Evolutionary conservation across 768 basidiomycete genomes (phyloP).

Genomic region (Amanita subjunquillea): DNA sequence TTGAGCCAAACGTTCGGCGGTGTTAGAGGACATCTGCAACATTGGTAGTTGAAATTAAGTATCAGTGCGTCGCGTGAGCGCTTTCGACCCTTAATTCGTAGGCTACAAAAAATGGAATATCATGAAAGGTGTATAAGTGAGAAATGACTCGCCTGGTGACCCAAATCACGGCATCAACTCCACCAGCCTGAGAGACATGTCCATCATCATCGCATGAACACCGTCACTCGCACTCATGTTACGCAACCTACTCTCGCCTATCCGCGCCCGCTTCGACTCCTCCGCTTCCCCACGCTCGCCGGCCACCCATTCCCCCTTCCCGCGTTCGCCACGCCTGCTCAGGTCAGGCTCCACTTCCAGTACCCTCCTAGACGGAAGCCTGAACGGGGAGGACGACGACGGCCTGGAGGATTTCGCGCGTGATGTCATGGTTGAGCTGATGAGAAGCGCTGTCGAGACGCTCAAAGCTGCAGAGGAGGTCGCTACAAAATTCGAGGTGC

Average conservation of each 20-base stretch:
- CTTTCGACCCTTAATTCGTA: too few species aligned
- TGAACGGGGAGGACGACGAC: conserved; percentile 25
- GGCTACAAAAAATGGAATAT: too few species aligned
- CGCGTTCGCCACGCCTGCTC: conserved; percentile 11
- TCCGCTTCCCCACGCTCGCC: not conserved
- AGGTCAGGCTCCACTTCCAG: not conserved
- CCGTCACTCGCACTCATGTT: conserved; percentile 34
- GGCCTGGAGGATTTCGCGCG: conserved; percentile 60
- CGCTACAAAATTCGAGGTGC: conserved; percentile 30
- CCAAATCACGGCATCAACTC: not conserved
- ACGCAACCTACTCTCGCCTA: conserved; percentile 46
- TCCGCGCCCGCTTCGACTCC: conserved; percentile 43
- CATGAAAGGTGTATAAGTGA: too few species aligned
- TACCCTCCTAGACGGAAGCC: conserved; percentile 5
- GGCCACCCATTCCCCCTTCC: not conserved
- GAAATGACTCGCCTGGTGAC: too few species aligned
- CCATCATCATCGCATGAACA: not conserved
- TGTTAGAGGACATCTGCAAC: too few species aligned
- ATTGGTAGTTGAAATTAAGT: too few species aligned
- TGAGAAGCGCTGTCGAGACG: conserved; percentile 60
- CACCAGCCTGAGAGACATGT: not conserved
- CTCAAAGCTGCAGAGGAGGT: conserved; percentile 37
- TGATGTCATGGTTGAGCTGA: conserved; percentile 61
- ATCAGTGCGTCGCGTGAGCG: too few species aligned
- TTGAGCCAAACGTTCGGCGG: too few species aligned